A percentile compares a stretch with the other conserved stretches of the same genome.
These are phyloP conservation scores for Cymodocea nodosa DNA, from an alignment of 116 monocot genomes.

Conservation along the genomic window DNA sequence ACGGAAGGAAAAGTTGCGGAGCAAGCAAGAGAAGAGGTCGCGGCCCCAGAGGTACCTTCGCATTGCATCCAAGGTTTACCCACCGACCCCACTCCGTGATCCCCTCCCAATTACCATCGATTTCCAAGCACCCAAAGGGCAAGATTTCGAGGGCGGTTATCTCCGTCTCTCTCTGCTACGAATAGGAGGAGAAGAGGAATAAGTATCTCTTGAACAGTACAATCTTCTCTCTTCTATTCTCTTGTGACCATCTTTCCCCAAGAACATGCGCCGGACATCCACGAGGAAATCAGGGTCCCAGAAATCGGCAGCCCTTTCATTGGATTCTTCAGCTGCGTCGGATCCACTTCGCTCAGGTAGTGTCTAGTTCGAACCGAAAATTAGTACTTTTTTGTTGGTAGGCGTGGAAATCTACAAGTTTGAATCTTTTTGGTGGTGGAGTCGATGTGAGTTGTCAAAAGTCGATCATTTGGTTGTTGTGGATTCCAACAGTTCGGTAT, in stretches of 20 bases:
- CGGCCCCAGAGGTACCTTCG: too few relatives aligned
- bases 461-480: background rate
- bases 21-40: too few relatives aligned
- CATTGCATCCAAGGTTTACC: too few relatives aligned
- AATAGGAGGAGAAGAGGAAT: too few relatives aligned
- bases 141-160: too few relatives aligned
- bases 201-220: too few relatives aligned
- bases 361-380: background rate
- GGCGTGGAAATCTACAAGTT: background rate
- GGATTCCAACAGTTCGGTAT: background rate
- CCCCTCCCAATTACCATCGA: too few relatives aligned
- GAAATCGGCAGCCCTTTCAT: background rate
- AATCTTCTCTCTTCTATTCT: background rate
- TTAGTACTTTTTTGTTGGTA: background rate
- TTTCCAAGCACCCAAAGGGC: too few relatives aligned
- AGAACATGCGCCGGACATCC: conserved; percentile 8
- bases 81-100: too few relatives aligned
- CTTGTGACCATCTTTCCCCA: background rate
- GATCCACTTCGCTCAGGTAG: conserved; percentile 8
- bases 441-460: background rate
- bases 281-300: background rate
- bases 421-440: background rate
- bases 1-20: too few relatives aligned
- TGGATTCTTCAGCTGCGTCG: background rate
- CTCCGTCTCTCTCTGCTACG: too few relatives aligned